Evolutionary conservation across 2,329 filamentous ascomycete species (phyloP).

Genomic region (Gyromitra esculenta): DNA sequence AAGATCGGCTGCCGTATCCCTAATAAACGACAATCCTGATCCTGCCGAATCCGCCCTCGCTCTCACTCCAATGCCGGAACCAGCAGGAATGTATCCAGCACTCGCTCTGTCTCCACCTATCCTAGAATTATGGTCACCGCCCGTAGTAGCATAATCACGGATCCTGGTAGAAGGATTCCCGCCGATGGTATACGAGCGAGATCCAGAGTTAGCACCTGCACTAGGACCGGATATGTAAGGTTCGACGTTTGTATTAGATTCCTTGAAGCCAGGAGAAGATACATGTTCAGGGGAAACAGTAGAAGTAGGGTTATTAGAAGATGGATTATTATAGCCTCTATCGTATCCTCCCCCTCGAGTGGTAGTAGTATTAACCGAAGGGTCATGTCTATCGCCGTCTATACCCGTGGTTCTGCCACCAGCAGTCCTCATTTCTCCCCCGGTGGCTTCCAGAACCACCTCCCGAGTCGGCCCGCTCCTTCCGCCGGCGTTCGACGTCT

Average conservation of each 20-base stretch:
- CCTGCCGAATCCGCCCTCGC: slow-evolving; percentile 5
- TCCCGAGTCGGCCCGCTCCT: slow-evolving; percentile 39
- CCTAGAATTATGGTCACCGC: neutral
- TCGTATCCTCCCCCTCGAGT: neutral
- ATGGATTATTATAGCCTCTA: slow-evolving; percentile 24
- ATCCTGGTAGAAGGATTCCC: neutral
- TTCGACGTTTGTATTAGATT: slow-evolving; percentile 49
- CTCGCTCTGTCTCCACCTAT: neutral
- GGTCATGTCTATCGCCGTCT: neutral
- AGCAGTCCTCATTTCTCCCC: slow-evolving; percentile 15
- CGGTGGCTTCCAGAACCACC: slow-evolving; percentile 37
- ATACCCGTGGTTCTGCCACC: slow-evolving; percentile 2
- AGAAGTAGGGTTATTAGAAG: slow-evolving; percentile 40
- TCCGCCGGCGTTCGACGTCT: slow-evolving; percentile 51
- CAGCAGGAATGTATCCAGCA: neutral
- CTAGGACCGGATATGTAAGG: slow-evolving; percentile 35
- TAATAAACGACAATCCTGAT: slow-evolving; percentile 10
- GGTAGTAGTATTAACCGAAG: neutral
- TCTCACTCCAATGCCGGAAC: neutral
- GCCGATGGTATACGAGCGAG: slow-evolving; percentile 9
- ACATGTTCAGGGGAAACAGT: slow-evolving; percentile 41
- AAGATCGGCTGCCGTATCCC: neutral
- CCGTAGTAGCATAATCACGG: neutral
- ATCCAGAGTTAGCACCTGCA: neutral
- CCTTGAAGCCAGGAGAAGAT: slow-evolving; percentile 44